Evolutionary conservation across 2,329 filamentous ascomycete genomes (phyloP).

Genomic region (Cladophialophora psammophila): DNA sequence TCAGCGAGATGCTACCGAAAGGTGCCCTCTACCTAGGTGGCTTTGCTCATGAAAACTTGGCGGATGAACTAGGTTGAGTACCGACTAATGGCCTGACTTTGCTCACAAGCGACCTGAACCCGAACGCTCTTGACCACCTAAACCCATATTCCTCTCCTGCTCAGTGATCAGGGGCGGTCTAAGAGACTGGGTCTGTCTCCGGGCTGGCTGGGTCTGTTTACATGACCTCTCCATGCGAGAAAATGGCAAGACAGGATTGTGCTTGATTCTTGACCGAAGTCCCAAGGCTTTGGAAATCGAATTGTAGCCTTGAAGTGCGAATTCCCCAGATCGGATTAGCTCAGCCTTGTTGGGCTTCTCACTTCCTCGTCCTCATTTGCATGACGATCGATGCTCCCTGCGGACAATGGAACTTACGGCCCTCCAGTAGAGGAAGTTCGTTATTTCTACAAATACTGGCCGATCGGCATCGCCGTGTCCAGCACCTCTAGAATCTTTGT

Average conservation of each 20-base stretch:
- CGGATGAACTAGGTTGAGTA: not conserved
- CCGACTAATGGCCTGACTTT: not conserved
- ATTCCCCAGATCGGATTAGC: not conserved
- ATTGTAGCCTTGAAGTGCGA: not conserved
- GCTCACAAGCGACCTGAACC: not conserved
- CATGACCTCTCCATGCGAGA: too few relatives aligned
- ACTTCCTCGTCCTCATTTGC: not conserved
- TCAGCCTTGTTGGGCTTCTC: constrained; percentile 13
- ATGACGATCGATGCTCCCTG: constrained; percentile 43
- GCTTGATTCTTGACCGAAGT: too few relatives aligned
- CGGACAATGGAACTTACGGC: constrained; percentile 58
- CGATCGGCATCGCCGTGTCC: constrained; percentile 55
- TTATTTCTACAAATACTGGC: constrained; percentile 58
- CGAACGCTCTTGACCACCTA: not conserved
- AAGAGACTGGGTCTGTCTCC: too few relatives aligned
- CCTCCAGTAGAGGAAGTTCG: constrained; percentile 58
- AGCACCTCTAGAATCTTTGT: constrained; percentile 54
- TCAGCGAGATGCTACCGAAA: not conserved
- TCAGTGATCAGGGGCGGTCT: too few relatives aligned
- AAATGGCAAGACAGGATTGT: too few relatives aligned
- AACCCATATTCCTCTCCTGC: too few relatives aligned
- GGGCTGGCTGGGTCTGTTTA: too few relatives aligned
- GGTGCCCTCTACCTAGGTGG: not conserved
- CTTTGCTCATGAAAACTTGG: not conserved
- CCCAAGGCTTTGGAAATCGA: too few relatives aligned